A percentile compares a stretch with the other conserved stretches of the same genome.
Evolutionary conservation across 257 asterid species (phyloP).

Genomic region (Solanum clarkiae): DNA sequence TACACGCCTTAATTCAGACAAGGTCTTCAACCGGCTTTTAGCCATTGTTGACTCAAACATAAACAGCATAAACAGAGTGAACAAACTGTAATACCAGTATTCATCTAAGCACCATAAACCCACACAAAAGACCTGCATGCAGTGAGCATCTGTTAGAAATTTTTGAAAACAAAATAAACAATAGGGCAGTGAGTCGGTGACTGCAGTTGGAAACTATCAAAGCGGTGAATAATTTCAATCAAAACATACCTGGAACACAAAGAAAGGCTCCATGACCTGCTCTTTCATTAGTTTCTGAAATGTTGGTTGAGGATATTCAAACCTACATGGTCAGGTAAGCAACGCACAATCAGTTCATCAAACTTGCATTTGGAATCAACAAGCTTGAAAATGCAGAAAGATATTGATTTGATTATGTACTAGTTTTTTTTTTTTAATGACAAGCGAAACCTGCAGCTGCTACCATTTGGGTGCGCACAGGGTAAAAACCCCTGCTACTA

Average conservation of each 20-base stretch:
- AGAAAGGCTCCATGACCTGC: constrained; percentile 90
- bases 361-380: background rate
- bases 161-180: background rate
- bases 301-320: constrained; percentile 98
- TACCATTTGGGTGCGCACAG: no score
- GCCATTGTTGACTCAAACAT: constrained; percentile 99
- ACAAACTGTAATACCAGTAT: constrained; percentile 92
- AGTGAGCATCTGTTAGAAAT: constrained; percentile 6
- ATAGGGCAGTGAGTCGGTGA: background rate
- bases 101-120: constrained; percentile 98
- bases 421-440: background rate
- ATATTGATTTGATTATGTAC: background rate
- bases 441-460: no score
- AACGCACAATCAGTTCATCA: background rate
- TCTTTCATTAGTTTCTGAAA: constrained; percentile 93
- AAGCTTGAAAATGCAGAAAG: background rate
- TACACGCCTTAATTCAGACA: constrained; percentile 90
- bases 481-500: no score
- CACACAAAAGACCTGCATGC: constrained; percentile 86
- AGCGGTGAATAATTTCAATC: constrained; percentile 2
- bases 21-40: constrained; percentile 88
- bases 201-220: background rate
- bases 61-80: constrained; percentile 92
- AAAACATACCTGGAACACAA: constrained; percentile 80
- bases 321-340: constrained; percentile 35